These are phyloP conservation scores for Potentilla sterilis DNA, from an alignment of 306 rosid species.

Conservation along the genomic window DNA sequence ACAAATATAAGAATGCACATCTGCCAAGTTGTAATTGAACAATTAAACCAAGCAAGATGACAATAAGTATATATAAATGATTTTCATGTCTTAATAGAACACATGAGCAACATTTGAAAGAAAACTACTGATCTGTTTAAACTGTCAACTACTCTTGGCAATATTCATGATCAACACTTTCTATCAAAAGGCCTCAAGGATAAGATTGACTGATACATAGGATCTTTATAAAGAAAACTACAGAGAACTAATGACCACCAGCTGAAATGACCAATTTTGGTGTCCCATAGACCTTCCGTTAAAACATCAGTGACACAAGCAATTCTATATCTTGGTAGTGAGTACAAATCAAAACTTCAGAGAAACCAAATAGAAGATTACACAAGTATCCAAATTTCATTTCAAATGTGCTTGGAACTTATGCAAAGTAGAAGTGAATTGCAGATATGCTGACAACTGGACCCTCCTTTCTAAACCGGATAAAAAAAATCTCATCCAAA, in stretches of 20 bases:
- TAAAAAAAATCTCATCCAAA: background rate
- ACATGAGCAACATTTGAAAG: background rate
- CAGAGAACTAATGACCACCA: background rate
- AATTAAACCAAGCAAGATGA: background rate
- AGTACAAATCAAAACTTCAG: background rate
- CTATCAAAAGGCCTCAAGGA: background rate
- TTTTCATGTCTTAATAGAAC: background rate
- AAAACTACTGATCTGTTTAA: background rate
- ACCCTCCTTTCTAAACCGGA: background rate
- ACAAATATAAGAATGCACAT: slow-evolving; percentile 80
- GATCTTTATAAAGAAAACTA: background rate
- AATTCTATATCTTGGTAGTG: background rate
- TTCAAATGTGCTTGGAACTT: background rate
- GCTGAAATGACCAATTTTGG: background rate
- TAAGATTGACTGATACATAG: background rate
- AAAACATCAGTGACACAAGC: background rate
- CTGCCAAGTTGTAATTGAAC: slow-evolving; percentile 52
- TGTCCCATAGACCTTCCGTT: background rate
- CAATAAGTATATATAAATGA: background rate
- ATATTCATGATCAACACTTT: background rate
- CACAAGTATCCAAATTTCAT: background rate
- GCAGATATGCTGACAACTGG: background rate
- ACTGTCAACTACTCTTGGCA: background rate
- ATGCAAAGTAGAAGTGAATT: slow-evolving; percentile 2
- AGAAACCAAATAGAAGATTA: background rate